Conservation (phyloP, 768 basidiomycete species). For the Russula compacta region DNA sequence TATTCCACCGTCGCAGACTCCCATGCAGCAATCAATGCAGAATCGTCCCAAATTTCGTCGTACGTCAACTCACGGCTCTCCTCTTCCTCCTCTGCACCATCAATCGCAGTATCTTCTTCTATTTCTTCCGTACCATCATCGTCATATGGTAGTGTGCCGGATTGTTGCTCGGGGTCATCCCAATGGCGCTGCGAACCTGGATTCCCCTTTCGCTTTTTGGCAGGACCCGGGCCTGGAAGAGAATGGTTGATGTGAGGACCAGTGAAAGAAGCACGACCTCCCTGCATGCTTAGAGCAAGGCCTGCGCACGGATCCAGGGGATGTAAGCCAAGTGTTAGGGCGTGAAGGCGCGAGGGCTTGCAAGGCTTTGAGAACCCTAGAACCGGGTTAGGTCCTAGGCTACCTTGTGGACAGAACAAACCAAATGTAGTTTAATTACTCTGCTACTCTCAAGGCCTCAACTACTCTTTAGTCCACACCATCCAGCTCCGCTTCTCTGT, state of each 20-base stretch:
- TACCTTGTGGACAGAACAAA: too few species aligned
- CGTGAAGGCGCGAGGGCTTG: too few species aligned
- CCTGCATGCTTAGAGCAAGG: conserved; percentile 4
- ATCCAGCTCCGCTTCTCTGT: conserved; percentile 2
- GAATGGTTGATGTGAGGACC: conserved; percentile 7
- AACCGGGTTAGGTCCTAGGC: conserved; percentile 2
- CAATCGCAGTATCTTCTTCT: conserved; percentile 17
- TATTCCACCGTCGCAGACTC: conserved; percentile 79
- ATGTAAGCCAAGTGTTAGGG: background rate
- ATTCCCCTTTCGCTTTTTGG: conserved; percentile 17
- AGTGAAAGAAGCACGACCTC: conserved; percentile 12
- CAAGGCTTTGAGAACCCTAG: background rate
- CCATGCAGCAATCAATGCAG: conserved; percentile 76
- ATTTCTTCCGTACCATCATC: conserved; percentile 19
- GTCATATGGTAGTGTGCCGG: conserved; percentile 27
- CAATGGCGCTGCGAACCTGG: conserved; percentile 30
- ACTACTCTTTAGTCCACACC: conserved; percentile 12
- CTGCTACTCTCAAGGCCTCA: too few species aligned
- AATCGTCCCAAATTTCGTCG: conserved; percentile 82
- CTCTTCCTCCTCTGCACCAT: conserved; percentile 34
- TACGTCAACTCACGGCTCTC: conserved; percentile 59
- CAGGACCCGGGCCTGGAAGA: conserved; percentile 13
- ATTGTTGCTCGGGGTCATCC: conserved; percentile 32
- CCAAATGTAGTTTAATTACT: too few species aligned
- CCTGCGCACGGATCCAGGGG: background rate